Percentiles rank a stretch among this genome's conserved stretches.
These are phyloP conservation scores for Phyllosticta citribraziliensis DNA, from an alignment of 2,329 filamentous ascomycete genomes.

Conservation along the genomic window DNA sequence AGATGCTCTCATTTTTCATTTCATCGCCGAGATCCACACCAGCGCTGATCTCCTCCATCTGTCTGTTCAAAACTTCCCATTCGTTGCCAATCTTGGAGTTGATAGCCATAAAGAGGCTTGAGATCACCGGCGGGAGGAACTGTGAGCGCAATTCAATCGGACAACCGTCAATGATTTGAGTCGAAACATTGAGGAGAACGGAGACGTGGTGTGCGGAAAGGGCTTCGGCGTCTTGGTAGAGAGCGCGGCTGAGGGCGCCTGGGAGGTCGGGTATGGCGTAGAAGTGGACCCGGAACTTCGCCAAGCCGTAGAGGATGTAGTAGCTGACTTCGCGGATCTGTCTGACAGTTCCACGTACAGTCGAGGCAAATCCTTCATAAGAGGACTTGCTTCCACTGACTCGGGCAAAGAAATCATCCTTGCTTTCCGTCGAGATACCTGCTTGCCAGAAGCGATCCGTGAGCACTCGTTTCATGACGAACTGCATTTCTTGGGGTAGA, in stretches of 20 bases:
- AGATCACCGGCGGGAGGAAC: conserved; percentile 77
- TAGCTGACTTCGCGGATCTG: conserved; percentile 91
- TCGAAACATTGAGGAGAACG: conserved; percentile 79
- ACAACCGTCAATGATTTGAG: conserved; percentile 85
- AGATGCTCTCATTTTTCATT: conserved; percentile 95
- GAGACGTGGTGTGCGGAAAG: conserved; percentile 90
- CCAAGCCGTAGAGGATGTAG: conserved; percentile 89
- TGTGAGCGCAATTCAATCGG: conserved; percentile 65
- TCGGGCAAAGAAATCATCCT: conserved; percentile 90
- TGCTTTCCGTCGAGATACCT: conserved; percentile 88
- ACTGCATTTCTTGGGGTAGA: conserved; percentile 64
- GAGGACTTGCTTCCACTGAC: conserved; percentile 83
- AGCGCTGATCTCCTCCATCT: conserved; percentile 52
- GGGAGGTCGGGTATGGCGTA: conserved; percentile 84
- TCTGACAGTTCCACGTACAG: conserved; percentile 77
- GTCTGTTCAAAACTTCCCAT: conserved; percentile 62
- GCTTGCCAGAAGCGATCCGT: conserved; percentile 98
- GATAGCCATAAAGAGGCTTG: conserved; percentile 74
- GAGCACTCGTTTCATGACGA: conserved; percentile 70
- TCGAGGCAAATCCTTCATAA: conserved; percentile 87
- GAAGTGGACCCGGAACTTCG: conserved; percentile 74
- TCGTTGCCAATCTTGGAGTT: conserved; percentile 79
- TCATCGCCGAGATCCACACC: conserved; percentile 77
- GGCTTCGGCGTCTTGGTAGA: conserved; percentile 73
- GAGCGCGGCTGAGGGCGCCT: conserved; percentile 67